phyloP scores from a whole-genome alignment of 345 rosid genomes.

The Stellera chamaejasme region DNA sequence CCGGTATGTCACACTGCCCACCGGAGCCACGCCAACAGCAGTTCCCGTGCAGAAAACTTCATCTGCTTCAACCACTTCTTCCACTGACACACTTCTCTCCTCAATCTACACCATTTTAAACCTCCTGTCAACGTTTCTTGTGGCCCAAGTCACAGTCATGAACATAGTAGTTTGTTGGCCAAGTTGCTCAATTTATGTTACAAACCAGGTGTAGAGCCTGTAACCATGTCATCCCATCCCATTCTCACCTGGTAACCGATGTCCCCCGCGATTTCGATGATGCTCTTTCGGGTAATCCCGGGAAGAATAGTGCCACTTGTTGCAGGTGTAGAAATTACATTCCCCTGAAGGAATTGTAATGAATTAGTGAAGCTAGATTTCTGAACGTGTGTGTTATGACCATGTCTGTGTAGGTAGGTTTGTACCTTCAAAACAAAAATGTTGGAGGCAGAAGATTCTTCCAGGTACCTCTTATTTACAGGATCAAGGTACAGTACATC shows the following conservation, averaged over 20 bases:
- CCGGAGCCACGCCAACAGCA: conserved; percentile 95
- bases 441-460: neutral
- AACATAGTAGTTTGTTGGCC: too few relatives aligned
- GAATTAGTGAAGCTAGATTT: too few relatives aligned
- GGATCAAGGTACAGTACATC: conserved; percentile 2
- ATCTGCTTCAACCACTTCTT: conserved; percentile 82
- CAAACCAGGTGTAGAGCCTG: too few relatives aligned
- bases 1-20: conserved; percentile 78
- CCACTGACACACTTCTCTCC: conserved; percentile 58
- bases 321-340: neutral
- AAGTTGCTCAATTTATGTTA: too few relatives aligned
- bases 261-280: neutral
- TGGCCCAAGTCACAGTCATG: too few relatives aligned
- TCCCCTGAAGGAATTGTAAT: neutral
- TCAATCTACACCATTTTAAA: conserved; percentile 41
- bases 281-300: neutral
- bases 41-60: conserved; percentile 98
- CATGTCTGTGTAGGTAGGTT: too few relatives aligned
- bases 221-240: too few relatives aligned
- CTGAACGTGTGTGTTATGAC: too few relatives aligned
- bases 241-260: conserved; percentile 1
- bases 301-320: conserved; percentile 2
- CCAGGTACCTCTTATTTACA: neutral
- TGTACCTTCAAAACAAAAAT: neutral
- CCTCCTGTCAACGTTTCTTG: too few relatives aligned